phyloP scores from a whole-genome alignment of 140 eudicot genomes.

The Cichorium intybus region DNA sequence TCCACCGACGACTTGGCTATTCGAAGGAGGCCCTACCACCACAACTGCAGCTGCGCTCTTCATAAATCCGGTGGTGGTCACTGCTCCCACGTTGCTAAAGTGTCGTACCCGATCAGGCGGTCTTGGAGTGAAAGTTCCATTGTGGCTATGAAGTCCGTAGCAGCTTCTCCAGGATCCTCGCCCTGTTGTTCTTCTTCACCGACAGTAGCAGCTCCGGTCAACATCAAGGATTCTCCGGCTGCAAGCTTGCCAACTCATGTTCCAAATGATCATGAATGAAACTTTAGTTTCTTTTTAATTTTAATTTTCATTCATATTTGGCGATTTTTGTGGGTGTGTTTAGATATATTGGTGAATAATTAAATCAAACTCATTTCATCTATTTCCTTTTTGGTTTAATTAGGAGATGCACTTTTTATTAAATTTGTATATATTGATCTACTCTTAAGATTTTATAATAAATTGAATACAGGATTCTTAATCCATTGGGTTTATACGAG shows the following conservation, averaged over 20 bases:
- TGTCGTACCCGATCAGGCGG: slow-evolving; percentile 33
- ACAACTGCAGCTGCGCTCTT: slow-evolving; percentile 44
- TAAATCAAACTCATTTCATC: slow-evolving; percentile 7
- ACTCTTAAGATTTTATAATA: background rate
- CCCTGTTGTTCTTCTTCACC: slow-evolving; percentile 15
- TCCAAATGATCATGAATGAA: slow-evolving; percentile 9
- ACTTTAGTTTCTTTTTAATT: background rate
- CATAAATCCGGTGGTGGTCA: slow-evolving; percentile 25
- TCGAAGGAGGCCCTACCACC: slow-evolving; percentile 40
- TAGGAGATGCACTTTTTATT: background rate
- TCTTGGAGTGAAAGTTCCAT: slow-evolving; percentile 36
- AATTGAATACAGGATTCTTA: too few relatives aligned
- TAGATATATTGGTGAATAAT: slow-evolving; percentile 9
- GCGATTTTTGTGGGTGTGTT: background rate
- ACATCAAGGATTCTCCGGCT: background rate
- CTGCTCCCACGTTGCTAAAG: slow-evolving; percentile 26
- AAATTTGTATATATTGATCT: background rate
- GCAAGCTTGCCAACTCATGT: background rate
- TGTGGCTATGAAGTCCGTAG: slow-evolving; percentile 1
- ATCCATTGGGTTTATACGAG: too few relatives aligned
- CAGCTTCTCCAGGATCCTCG: slow-evolving; percentile 5
- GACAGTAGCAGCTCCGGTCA: background rate
- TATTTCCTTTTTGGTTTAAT: background rate
- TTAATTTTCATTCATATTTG: background rate
- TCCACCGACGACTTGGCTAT: slow-evolving; percentile 25